phyloP scores from a whole-genome alignment of 768 basidiomycete genomes.

The Xanthoconium stramineum region DNA sequence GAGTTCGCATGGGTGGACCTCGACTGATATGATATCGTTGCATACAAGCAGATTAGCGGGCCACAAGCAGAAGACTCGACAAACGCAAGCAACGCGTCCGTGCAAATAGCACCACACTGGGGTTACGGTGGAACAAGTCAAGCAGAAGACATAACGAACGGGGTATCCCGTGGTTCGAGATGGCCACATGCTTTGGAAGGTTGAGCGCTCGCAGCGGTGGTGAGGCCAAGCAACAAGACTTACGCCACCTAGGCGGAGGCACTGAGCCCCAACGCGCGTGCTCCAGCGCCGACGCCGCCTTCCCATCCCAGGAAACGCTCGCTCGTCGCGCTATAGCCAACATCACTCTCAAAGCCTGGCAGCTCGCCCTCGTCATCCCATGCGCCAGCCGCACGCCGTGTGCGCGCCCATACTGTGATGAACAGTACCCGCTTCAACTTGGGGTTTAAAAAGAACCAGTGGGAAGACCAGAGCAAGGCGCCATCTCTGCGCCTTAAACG shows the following conservation, averaged over 20 bases:
- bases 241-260: constrained; percentile 30
- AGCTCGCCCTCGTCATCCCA: constrained; percentile 47
- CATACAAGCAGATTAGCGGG: constrained; percentile 6
- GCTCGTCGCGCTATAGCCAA: constrained; percentile 31
- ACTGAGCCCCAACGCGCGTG: constrained; percentile 69
- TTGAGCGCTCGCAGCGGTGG: constrained; percentile 16
- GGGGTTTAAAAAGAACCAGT: constrained; percentile 95
- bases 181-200: constrained; percentile 1
- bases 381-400: constrained; percentile 52
- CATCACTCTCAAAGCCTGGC: constrained; percentile 35
- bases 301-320: constrained; percentile 82
- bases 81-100: neutral
- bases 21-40: constrained; percentile 19
- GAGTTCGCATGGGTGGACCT: constrained; percentile 8
- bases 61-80: neutral
- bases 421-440: constrained; percentile 91
- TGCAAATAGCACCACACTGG: neutral
- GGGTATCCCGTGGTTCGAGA: neutral
- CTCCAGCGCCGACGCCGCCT: constrained; percentile 75
- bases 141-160: neutral
- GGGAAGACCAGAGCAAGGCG: constrained; percentile 90
- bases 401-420: constrained; percentile 87
- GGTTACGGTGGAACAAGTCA: neutral
- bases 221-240: constrained; percentile 15
- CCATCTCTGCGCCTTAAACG: constrained; percentile 59